Percentiles rank a stretch among this genome's conserved stretches.
Evolutionary conservation across 495 filamentous ascomycete species (phyloP).

Genomic region (Penicillium riverlandense): DNA sequence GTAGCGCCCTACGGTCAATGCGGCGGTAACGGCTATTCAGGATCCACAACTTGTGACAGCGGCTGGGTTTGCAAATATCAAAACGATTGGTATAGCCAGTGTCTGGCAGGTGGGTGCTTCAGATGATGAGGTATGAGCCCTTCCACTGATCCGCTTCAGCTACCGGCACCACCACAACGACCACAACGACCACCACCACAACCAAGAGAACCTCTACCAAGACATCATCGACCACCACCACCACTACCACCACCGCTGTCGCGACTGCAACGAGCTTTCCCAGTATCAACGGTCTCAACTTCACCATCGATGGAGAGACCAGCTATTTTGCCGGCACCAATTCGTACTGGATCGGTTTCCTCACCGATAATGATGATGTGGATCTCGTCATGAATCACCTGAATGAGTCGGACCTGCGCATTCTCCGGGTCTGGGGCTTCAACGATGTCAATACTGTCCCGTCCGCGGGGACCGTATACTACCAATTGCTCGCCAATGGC

Average conservation of each 20-base stretch:
- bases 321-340: conserved; percentile 65
- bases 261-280: conserved; percentile 32
- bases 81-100: conserved; percentile 34
- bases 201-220: too few relatives aligned
- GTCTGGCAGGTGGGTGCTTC: conserved; percentile 14
- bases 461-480: conserved; percentile 46
- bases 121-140: not conserved
- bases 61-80: conserved; percentile 24
- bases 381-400: conserved; percentile 47
- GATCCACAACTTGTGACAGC: conserved; percentile 18
- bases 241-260: conserved; percentile 1
- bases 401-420: conserved; percentile 51
- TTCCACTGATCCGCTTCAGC: conserved; percentile 2
- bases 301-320: conserved; percentile 55
- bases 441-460: conserved; percentile 51
- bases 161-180: conserved; percentile 4
- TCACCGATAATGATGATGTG: conserved; percentile 56
- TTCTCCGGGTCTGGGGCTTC: conserved; percentile 69
- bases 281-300: conserved; percentile 44
- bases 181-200: conserved; percentile 6
- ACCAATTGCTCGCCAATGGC: conserved; percentile 47
- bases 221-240: conserved; percentile 3
- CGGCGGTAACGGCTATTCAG: conserved; percentile 23
- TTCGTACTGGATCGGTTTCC: conserved; percentile 67
- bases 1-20: conserved; percentile 27